Conservation (phyloP, 805 yeast species). For the Cyberlindnera euphorbiiphila region DNA sequence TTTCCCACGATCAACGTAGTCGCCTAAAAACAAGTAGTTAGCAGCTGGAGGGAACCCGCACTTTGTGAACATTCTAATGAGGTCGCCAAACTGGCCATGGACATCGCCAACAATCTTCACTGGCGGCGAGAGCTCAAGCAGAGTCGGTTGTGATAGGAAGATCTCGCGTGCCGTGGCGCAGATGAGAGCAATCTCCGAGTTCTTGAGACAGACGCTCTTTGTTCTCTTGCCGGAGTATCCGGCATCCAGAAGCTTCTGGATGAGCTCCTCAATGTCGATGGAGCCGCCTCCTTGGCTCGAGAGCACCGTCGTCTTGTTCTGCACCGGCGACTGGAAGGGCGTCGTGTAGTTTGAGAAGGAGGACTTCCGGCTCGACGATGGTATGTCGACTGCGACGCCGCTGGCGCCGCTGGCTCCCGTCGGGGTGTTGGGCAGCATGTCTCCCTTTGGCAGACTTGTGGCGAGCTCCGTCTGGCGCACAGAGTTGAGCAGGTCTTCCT, state of each 20-base stretch:
- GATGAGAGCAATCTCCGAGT: conserved; percentile 80
- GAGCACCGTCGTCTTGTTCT: conserved; percentile 24
- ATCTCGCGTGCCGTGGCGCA: conserved; percentile 88
- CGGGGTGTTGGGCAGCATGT: too few species aligned
- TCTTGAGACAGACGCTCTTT: conserved; percentile 81
- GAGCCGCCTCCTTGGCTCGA: conserved; percentile 9
- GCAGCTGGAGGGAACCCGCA: conserved; percentile 82
- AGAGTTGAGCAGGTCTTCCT: conserved; percentile 18
- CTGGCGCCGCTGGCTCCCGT: too few species aligned
- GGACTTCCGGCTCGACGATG: conserved; percentile 27
- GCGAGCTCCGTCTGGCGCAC: conserved; percentile 7
- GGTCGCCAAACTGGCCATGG: conserved; percentile 93
- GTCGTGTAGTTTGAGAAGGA: conserved; percentile 25
- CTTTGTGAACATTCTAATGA: conserved; percentile 74
- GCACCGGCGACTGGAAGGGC: conserved; percentile 24
- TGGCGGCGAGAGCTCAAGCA: conserved; percentile 81
- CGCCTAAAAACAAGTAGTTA: conserved; percentile 72
- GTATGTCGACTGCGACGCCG: conserved; percentile 23
- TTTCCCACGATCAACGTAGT: conserved; percentile 95
- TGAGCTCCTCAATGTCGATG: conserved; percentile 76
- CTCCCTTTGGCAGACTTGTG: conserved; percentile 3
- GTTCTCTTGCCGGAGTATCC: conserved; percentile 95
- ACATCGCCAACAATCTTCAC: conserved; percentile 88
- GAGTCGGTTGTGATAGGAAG: conserved; percentile 83
- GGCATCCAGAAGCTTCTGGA: conserved; percentile 88